Conservation (phyloP, 2,329 filamentous ascomycete species). For the Microsporum ferrugineum region DNA sequence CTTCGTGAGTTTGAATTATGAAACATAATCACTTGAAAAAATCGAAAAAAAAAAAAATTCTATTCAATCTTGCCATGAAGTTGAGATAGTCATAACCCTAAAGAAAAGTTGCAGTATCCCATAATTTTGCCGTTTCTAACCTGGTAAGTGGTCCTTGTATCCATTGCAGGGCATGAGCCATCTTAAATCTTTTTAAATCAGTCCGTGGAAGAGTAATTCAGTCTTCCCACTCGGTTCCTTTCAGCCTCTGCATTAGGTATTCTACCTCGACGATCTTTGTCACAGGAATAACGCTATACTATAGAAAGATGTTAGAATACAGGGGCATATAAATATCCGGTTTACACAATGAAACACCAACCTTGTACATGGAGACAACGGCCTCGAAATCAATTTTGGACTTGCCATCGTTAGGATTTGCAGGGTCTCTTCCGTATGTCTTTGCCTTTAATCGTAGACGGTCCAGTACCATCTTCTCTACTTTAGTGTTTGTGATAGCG, state of each 20-base stretch:
- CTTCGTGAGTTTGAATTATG: neutral
- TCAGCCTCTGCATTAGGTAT: slow-evolving; percentile 87
- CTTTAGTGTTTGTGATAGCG: slow-evolving; percentile 78
- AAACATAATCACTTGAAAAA: neutral
- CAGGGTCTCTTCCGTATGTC: slow-evolving; percentile 88
- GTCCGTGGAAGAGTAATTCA: neutral
- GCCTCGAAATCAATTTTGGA: slow-evolving; percentile 85
- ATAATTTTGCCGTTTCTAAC: neutral
- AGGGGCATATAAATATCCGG: neutral
- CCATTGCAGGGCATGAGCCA: neutral
- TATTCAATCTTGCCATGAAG: neutral
- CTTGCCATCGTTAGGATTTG: slow-evolving; percentile 38
- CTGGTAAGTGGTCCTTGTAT: neutral
- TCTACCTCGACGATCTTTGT: slow-evolving; percentile 99
- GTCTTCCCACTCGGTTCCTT: slow-evolving; percentile 39
- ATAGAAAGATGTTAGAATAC: slow-evolving; percentile 9
- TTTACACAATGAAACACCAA: slow-evolving; percentile 19
- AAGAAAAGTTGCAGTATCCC: neutral
- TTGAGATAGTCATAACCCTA: neutral
- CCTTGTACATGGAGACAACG: slow-evolving; percentile 74
- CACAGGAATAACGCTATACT: slow-evolving; percentile 77
- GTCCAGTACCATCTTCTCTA: slow-evolving; percentile 86
- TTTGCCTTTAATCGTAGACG: slow-evolving; percentile 75
- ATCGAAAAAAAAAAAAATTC: neutral
- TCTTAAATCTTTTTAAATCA: neutral